Base-by-base conservation (phyloP, 2,329 filamentous ascomycete genomes). In the Calonectria hawksworthii region DNA sequence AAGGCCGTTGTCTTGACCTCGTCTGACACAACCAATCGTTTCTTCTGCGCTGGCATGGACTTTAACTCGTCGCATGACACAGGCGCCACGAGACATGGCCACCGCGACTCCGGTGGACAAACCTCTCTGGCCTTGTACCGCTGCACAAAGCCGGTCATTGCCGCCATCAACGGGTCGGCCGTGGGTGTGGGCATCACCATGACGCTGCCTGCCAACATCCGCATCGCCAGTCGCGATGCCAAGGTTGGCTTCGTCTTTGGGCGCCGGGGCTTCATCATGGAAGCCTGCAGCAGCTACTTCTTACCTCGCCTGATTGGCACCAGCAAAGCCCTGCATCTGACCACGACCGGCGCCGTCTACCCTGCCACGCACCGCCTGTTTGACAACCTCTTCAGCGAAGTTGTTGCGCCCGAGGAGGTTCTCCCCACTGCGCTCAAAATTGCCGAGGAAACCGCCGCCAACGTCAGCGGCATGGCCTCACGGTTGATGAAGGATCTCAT, bases 191-290 rank as follows among this genome's bases (percentile, higher is more conserved):
- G 91, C 30, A 90, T 92, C 77, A 93, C 91, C 47, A 91, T 92
- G 88, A 91, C 90, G 36, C 86, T 93, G 5, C 87, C 91, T 2
- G 89, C 88, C 68, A 87, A 86, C 64, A 86, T 91, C 68, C 86
- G 89, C 66, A 80, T 93, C 75, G 91, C 87, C 51, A 91, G 90
- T 77, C 82, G 85, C 51, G 84, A 86, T 14, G 92, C 93, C 2
- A 94, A 93, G 81, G 90, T 95, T 76, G 94, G 94, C 68, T 94
- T 95, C 82, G 93, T 95, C 23, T 96, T 96, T 83, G 88, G 90
- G 30, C 90, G 93, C 32, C 89, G 94, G 54, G 94, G 94, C 1
- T 88, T 96, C 80, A 88, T 92, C 74, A 93, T 94, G 90, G 94
- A 96, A 84, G 93, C 93, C 0, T 93, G 91, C 81, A 92, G 89